Percentiles rank a stretch among this genome's conserved stretches.
Conservation (phyloP, 148 eudicot species). For the Silene uniflora region DNA sequence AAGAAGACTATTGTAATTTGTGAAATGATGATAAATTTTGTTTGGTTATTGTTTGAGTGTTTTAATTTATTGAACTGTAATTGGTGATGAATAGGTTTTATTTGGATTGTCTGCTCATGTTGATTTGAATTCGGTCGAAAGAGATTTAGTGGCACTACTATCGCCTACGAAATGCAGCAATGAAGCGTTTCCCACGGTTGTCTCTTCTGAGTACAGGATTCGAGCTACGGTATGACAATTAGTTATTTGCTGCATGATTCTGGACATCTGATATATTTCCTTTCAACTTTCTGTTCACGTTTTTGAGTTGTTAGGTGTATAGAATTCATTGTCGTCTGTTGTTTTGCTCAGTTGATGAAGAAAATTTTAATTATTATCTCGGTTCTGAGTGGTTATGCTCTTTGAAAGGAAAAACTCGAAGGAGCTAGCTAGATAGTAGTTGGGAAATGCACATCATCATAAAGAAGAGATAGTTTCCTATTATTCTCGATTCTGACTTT, state of each 20-base stretch:
- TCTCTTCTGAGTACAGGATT: slow-evolving; percentile 67
- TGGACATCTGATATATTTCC: background rate
- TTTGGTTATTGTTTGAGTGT: background rate
- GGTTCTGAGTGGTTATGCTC: background rate
- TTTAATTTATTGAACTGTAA: slow-evolving; percentile 11
- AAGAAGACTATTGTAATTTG: background rate
- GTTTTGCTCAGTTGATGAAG: background rate
- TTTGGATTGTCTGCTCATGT: slow-evolving; percentile 75
- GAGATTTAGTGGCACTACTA: slow-evolving; percentile 52
- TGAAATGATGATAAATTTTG: background rate
- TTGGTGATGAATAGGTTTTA: slow-evolving; percentile 47
- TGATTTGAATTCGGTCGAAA: slow-evolving; percentile 52
- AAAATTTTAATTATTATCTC: background rate
- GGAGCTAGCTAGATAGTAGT: background rate
- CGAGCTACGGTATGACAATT: slow-evolving; percentile 65
- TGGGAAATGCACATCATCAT: background rate
- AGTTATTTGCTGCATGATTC: background rate
- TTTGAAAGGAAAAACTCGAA: background rate
- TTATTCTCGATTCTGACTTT: background rate
- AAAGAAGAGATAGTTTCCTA: background rate
- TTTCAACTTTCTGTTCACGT: background rate
- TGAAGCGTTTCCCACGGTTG: slow-evolving; percentile 47
- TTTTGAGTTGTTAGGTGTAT: background rate
- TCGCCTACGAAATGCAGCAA: slow-evolving; percentile 34
- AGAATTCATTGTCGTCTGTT: background rate